Conservation (phyloP, 768 basidiomycete species). For the Paxillus rubicundulus region DNA sequence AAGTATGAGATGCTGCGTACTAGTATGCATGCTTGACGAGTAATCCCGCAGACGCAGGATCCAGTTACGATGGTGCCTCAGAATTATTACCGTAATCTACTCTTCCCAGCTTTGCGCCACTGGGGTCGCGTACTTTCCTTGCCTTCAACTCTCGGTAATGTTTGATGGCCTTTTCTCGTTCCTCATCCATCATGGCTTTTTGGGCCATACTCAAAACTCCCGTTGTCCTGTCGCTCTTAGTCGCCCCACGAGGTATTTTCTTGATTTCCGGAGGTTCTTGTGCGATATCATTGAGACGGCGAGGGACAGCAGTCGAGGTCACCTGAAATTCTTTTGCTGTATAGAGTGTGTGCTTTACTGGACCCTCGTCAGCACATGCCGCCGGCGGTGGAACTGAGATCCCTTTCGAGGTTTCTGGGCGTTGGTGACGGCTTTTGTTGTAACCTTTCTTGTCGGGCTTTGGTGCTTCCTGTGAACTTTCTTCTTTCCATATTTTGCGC, state of each 20-base stretch:
- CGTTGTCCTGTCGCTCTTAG: slow-evolving; percentile 19
- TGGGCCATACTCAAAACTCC: slow-evolving; percentile 71
- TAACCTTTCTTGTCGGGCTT: slow-evolving; percentile 13
- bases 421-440: slow-evolving; percentile 4
- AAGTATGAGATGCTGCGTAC: neutral
- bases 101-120: slow-evolving; percentile 9
- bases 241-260: slow-evolving; percentile 49
- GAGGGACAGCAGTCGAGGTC: slow-evolving; percentile 53
- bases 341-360: slow-evolving; percentile 10
- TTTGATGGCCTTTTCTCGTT: slow-evolving; percentile 66
- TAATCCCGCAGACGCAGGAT: neutral
- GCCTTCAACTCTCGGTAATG: slow-evolving; percentile 71
- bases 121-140: slow-evolving; percentile 29
- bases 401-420: slow-evolving; percentile 11
- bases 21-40: slow-evolving; percentile 3
- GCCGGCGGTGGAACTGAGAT: slow-evolving; percentile 12
- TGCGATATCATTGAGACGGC: slow-evolving; percentile 68
- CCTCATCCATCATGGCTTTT: slow-evolving; percentile 72
- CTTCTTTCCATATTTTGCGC: slow-evolving; percentile 44
- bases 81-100: slow-evolving; percentile 2
- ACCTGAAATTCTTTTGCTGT: slow-evolving; percentile 46
- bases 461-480: slow-evolving; percentile 13
- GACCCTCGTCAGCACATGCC: slow-evolving; percentile 16
- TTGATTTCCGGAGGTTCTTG: slow-evolving; percentile 65
- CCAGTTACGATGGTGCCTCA: slow-evolving; percentile 10